Conservation (phyloP, 805 yeast species). For the Alloascoidea africana region DNA sequence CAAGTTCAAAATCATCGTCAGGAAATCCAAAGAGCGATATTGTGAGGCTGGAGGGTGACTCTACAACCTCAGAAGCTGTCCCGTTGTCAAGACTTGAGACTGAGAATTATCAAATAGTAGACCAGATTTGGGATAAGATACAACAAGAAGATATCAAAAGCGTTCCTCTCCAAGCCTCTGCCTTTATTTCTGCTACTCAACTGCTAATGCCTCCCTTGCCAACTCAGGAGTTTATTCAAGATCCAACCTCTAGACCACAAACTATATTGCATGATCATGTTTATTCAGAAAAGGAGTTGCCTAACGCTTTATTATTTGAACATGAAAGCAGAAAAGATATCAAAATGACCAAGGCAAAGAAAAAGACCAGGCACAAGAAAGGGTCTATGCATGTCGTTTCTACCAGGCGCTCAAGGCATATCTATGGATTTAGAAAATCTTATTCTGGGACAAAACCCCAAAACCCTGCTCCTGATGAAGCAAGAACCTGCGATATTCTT, state of each 20-base stretch:
- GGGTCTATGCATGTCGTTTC: too few relatives aligned
- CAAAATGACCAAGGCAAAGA: too few relatives aligned
- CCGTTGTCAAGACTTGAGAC: slow-evolving; percentile 3
- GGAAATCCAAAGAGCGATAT: too few relatives aligned
- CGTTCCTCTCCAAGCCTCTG: slow-evolving; percentile 59
- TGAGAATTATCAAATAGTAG: background rate
- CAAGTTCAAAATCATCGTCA: too few relatives aligned
- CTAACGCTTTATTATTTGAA: too few relatives aligned
- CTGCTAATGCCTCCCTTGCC: slow-evolving; percentile 76
- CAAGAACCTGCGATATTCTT: too few relatives aligned
- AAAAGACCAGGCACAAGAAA: too few relatives aligned
- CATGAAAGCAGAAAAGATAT: too few relatives aligned
- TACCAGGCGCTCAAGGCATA: too few relatives aligned
- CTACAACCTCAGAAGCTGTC: slow-evolving; percentile 15
- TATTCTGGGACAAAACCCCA: too few relatives aligned
- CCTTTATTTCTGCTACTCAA: slow-evolving; percentile 64
- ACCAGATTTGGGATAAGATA: slow-evolving; percentile 3
- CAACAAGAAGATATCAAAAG: slow-evolving; percentile 13
- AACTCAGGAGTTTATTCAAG: slow-evolving; percentile 41
- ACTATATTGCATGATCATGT: slow-evolving; percentile 73
- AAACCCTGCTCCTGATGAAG: too few relatives aligned
- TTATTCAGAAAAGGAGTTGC: slow-evolving; percentile 51
- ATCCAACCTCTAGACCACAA: slow-evolving; percentile 50
- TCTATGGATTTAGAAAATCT: too few relatives aligned
- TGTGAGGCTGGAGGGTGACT: slow-evolving; percentile 9